Percentiles rank a stretch among this genome's conserved stretches.
These are phyloP conservation scores for Inga leiocalycina DNA, from an alignment of 306 rosid genomes.

Conservation along the genomic window DNA sequence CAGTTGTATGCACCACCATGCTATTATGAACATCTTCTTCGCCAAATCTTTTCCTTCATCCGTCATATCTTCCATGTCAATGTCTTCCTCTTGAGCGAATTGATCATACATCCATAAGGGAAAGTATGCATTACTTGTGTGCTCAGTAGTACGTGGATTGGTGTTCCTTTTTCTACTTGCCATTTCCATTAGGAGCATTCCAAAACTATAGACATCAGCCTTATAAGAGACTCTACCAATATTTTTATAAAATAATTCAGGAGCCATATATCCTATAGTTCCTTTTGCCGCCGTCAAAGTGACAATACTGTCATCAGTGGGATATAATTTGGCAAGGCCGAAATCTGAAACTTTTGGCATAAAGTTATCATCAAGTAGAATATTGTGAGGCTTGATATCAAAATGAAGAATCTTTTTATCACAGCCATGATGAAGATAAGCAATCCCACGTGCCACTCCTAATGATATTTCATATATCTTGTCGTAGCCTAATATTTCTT, in stretches of 20 bases:
- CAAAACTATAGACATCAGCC: conserved; percentile 30
- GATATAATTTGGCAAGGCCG: conserved; percentile 11
- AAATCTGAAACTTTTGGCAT: conserved; percentile 14
- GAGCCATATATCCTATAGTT: conserved; percentile 33
- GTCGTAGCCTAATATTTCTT: background rate
- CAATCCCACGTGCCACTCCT: conserved; percentile 22
- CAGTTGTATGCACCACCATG: conserved; percentile 41
- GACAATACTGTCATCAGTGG: background rate
- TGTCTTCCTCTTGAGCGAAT: background rate
- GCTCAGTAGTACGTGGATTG: background rate
- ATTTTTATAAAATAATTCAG: conserved; percentile 15
- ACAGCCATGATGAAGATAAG: conserved; percentile 28
- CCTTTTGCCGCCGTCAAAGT: no score
- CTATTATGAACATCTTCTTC: conserved; percentile 34
- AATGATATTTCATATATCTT: conserved; percentile 18
- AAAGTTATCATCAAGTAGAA: conserved; percentile 4
- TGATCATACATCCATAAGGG: conserved; percentile 2
- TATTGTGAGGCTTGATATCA: conserved; percentile 31
- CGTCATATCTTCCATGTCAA: background rate
- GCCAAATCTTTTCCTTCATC: conserved; percentile 9
- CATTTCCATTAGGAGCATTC: conserved; percentile 35
- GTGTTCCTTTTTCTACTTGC: background rate
- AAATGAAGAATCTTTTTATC: conserved; percentile 19
- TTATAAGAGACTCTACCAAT: conserved; percentile 26
- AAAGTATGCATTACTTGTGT: background rate